Percentiles rank a stretch among this genome's conserved stretches.
phyloP scores from a whole-genome alignment of 148 eudicot species.

The Nyssa sinensis region DNA sequence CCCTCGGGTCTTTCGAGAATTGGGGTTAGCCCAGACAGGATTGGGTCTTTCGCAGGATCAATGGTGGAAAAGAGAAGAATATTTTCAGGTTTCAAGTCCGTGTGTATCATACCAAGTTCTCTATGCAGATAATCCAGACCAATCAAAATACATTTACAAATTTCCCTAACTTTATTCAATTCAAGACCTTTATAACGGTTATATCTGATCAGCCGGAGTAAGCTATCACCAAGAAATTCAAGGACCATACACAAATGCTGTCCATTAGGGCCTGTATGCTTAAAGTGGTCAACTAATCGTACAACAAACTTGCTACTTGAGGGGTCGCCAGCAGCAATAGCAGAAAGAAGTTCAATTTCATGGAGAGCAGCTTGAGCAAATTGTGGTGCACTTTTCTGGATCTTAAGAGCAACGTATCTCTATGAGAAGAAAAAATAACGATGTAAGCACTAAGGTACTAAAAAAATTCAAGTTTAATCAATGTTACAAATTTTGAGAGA shows the following conservation, averaged over 20 bases:
- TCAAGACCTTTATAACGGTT: slow-evolving; percentile 80
- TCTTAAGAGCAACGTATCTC: slow-evolving; percentile 86
- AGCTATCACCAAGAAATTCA: slow-evolving; percentile 95
- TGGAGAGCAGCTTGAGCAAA: slow-evolving; percentile 93
- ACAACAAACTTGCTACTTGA: slow-evolving; percentile 56
- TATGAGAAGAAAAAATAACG: slow-evolving; percentile 22
- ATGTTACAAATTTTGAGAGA: neutral
- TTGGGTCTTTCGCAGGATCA: slow-evolving; percentile 83
- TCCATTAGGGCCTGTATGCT: slow-evolving; percentile 92
- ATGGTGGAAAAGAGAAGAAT: slow-evolving; percentile 83
- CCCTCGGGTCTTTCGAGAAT: slow-evolving; percentile 92
- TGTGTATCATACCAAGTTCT: slow-evolving; percentile 74
- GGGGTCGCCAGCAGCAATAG: slow-evolving; percentile 69
- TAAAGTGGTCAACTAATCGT: slow-evolving; percentile 83
- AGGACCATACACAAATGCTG: slow-evolving; percentile 95
- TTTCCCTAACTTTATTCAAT: slow-evolving; percentile 77
- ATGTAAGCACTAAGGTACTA: neutral
- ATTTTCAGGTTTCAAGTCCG: slow-evolving; percentile 93
- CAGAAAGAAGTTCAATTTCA: slow-evolving; percentile 86
- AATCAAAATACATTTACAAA: slow-evolving; percentile 79
- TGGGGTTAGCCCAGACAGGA: slow-evolving; percentile 65
- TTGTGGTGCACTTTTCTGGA: slow-evolving; percentile 95
- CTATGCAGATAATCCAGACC: slow-evolving; percentile 93
- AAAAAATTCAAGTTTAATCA: neutral
- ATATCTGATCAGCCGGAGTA: slow-evolving; percentile 72